These are phyloP conservation scores for Trichoderma reesei DNA, from an alignment of 495 filamentous ascomycete genomes.

Conservation along the genomic window DNA sequence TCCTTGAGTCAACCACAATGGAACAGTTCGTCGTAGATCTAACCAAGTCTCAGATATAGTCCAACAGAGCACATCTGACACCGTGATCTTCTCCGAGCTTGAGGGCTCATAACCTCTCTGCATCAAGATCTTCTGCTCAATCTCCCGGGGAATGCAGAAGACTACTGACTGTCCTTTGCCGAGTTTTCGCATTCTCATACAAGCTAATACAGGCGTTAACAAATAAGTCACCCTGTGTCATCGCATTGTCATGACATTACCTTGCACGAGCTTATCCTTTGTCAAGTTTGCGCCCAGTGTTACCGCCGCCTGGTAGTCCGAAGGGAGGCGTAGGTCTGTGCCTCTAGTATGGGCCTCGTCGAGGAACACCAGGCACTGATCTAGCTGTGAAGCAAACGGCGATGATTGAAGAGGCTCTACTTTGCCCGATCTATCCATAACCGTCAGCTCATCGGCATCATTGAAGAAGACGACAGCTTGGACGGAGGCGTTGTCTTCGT, in stretches of 20 bases:
- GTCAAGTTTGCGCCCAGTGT: conserved; percentile 59
- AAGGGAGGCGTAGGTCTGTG: conserved; percentile 59
- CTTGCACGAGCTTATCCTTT: conserved; percentile 68
- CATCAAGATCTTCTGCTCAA: conserved; percentile 32
- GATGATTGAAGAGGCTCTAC: conserved; percentile 47
- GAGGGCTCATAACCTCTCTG: neutral
- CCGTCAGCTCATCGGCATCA: conserved; percentile 38
- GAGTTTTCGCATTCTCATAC: conserved; percentile 57
- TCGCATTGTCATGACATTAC: conserved; percentile 28
- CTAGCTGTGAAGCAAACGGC: conserved; percentile 49
- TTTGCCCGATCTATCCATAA: conserved; percentile 32
- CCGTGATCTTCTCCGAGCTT: conserved; percentile 17
- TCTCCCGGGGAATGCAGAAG: conserved; percentile 46
- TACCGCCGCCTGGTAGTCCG: conserved; percentile 50
- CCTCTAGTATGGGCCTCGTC: conserved; percentile 72
- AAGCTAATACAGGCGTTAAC: conserved; percentile 35
- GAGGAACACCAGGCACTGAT: conserved; percentile 57
- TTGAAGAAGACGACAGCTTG: conserved; percentile 48
- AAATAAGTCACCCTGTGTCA: neutral
- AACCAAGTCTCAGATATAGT: conserved; percentile 46
- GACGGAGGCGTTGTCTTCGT: conserved; percentile 13
- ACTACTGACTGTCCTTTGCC: conserved; percentile 53
- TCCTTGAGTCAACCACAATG: conserved; percentile 54
- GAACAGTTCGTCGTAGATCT: conserved; percentile 38
- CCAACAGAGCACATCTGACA: conserved; percentile 47